Conservation (phyloP, 345 rosid species). For the Hevea brasiliensis region DNA sequence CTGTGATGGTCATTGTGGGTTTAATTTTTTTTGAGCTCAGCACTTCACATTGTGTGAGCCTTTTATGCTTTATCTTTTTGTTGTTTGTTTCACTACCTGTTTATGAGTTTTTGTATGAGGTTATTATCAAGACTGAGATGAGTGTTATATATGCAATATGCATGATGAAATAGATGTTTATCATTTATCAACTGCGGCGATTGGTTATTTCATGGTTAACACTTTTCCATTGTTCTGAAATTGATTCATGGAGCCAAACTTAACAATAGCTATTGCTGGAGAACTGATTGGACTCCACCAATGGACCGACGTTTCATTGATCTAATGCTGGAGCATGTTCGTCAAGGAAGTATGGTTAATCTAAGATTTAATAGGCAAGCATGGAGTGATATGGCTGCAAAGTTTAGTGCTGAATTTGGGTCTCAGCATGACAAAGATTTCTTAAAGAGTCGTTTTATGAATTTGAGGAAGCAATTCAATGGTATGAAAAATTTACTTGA, state of each 20-base stretch:
- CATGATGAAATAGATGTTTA: not conserved
- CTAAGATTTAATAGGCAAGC: slow-evolving; percentile 38
- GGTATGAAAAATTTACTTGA: slow-evolving; percentile 25
- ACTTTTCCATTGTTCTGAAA: slow-evolving; percentile 12
- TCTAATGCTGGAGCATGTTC: slow-evolving; percentile 47
- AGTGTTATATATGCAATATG: not conserved
- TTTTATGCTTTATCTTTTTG: not conserved
- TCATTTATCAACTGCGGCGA: slow-evolving; percentile 4
- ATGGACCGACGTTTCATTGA: slow-evolving; percentile 57
- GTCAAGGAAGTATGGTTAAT: slow-evolving; percentile 38
- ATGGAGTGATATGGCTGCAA: slow-evolving; percentile 45
- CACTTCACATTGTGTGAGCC: not conserved
- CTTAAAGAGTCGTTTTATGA: slow-evolving; percentile 36
- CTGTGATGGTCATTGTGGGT: slow-evolving; percentile 32
- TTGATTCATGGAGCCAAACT: slow-evolving; percentile 31
- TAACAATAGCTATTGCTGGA: slow-evolving; percentile 24
- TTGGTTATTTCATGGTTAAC: not conserved
- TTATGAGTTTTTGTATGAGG: not conserved
- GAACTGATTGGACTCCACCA: slow-evolving; percentile 42
- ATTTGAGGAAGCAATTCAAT: slow-evolving; percentile 18
- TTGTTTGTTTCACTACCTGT: not conserved
- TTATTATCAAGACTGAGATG: not conserved
- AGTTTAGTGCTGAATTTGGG: slow-evolving; percentile 46
- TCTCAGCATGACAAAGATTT: slow-evolving; percentile 38
- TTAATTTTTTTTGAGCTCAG: not conserved